These are phyloP conservation scores for Penicillium sp. DNA, from an alignment of 2,329 filamentous ascomycete genomes.

Conservation along the genomic window DNA sequence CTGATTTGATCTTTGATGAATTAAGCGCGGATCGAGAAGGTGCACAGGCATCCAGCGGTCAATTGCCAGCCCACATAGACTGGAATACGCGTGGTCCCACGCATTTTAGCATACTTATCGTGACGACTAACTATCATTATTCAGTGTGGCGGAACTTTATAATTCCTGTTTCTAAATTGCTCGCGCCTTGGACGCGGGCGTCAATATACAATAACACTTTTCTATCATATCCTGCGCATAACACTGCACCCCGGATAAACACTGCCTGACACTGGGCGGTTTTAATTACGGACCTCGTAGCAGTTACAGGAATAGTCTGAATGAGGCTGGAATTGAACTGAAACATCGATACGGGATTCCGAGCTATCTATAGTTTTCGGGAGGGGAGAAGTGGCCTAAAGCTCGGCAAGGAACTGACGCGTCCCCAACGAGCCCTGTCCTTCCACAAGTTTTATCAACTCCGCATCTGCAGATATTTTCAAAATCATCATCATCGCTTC, in stretches of 20 bases:
- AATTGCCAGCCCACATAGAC: background rate
- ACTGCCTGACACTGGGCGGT: background rate
- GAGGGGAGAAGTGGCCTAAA: slow-evolving; percentile 9
- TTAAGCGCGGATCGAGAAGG: background rate
- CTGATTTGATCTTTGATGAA: background rate
- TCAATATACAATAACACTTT: background rate
- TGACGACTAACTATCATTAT: background rate
- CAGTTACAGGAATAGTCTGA: background rate
- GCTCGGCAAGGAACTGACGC: slow-evolving; percentile 17
- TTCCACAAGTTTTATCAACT: background rate
- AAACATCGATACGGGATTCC: slow-evolving; percentile 11
- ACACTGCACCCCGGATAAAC: background rate
- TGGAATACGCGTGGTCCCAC: background rate
- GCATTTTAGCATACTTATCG: background rate
- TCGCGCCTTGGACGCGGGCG: background rate
- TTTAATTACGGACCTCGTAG: background rate
- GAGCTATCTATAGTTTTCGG: slow-evolving; percentile 18
- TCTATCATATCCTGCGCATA: background rate
- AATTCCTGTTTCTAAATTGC: background rate
- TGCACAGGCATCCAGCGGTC: background rate
- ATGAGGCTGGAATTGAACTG: slow-evolving; percentile 2
- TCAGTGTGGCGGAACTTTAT: background rate
- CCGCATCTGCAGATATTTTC: background rate
- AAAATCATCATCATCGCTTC: background rate
- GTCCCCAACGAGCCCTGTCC: background rate